These are phyloP conservation scores for Tulasnella sp. DNA, from an alignment of 768 basidiomycete species.

Conservation along the genomic window DNA sequence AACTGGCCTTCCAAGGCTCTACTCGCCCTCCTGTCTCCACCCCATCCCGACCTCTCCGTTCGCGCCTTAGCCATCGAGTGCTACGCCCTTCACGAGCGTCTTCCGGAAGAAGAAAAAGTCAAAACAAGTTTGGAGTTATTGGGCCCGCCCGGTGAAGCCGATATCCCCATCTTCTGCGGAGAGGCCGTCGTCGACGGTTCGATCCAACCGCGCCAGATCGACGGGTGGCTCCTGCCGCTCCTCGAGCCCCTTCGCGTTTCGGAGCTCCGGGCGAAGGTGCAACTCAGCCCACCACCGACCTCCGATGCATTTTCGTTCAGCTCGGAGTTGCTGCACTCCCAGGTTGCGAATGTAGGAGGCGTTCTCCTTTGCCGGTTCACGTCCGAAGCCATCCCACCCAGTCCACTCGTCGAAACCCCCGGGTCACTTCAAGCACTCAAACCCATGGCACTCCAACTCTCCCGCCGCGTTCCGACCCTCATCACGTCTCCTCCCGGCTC, in stretches of 20 bases:
- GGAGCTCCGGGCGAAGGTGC: constrained; percentile 48
- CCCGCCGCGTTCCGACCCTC: constrained; percentile 70
- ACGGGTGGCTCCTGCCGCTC: constrained; percentile 80
- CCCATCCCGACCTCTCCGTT: constrained; percentile 61
- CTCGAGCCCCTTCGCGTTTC: constrained; percentile 62
- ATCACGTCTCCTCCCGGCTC: constrained; percentile 82
- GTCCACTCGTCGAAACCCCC: constrained; percentile 53
- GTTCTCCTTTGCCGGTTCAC: constrained; percentile 39
- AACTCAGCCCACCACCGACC: constrained; percentile 48
- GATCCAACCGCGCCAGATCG: constrained; percentile 42
- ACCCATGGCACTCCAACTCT: constrained; percentile 59
- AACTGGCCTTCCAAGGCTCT: constrained; percentile 55
- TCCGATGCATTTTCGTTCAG: constrained; percentile 19
- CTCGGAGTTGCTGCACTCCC: constrained; percentile 41
- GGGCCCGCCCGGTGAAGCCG: constrained; percentile 55
- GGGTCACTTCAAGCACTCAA: constrained; percentile 57
- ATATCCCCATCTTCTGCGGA: constrained; percentile 62
- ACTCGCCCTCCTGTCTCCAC: constrained; percentile 43
- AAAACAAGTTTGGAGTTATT: constrained; percentile 60
- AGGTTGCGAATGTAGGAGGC: constrained; percentile 60
- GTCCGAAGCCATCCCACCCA: constrained; percentile 23
- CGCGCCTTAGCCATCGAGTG: constrained; percentile 71
- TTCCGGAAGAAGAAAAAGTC: constrained; percentile 72
- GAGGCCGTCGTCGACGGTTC: constrained; percentile 38
- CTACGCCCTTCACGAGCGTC: constrained; percentile 69